A percentile compares a stretch with the other conserved stretches of the same genome.
phyloP scores from a whole-genome alignment of 2,329 filamentous ascomycete species.

The Zymoseptoria brevis region DNA sequence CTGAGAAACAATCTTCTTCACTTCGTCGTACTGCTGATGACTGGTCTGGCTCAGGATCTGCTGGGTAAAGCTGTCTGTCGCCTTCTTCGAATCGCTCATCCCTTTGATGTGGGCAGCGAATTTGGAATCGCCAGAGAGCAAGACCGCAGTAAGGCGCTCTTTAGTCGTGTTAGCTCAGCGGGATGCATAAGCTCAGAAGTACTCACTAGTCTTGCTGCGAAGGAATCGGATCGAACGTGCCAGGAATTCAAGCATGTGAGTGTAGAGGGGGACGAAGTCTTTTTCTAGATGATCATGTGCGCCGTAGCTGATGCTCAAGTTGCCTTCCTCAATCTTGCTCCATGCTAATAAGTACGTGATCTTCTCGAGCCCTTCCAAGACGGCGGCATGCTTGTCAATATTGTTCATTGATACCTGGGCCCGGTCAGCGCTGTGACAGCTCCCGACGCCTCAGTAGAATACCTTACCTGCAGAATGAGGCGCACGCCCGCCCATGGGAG shows the following conservation, averaged over 20 bases:
- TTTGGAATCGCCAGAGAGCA: background rate
- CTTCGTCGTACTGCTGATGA: background rate
- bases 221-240: background rate
- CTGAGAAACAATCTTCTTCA: background rate
- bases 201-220: too few species aligned
- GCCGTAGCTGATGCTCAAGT: background rate
- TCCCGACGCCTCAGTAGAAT: too few species aligned
- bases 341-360: background rate
- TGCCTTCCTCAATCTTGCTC: background rate
- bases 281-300: background rate
- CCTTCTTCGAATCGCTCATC: background rate
- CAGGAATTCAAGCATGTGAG: background rate
- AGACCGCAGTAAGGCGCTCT: too few species aligned
- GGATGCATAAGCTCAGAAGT: too few species aligned
- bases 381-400: background rate
- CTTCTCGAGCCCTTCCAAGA: background rate
- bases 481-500: constrained; percentile 30
- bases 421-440: too few species aligned
- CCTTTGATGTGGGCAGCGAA: background rate
- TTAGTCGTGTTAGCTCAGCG: too few species aligned
- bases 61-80: background rate
- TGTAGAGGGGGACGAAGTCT: background rate
- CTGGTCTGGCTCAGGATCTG: background rate
- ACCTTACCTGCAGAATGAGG: constrained; percentile 21
- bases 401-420: background rate